Evolutionary conservation across 495 filamentous ascomycete species (phyloP).

Genomic region (Talaromyces thailandensis): DNA sequence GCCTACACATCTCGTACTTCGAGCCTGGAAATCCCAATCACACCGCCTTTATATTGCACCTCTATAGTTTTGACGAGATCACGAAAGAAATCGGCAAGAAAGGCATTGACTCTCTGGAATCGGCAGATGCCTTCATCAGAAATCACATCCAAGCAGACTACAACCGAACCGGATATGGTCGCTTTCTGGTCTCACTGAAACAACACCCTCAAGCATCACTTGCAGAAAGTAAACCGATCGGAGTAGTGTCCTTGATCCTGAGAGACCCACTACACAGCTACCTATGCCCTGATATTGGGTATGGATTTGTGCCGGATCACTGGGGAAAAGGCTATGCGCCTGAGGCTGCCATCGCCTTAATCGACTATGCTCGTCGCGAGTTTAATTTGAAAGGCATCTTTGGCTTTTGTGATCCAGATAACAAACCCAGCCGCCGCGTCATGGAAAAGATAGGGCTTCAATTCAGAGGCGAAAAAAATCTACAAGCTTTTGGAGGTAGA

Average conservation of each 20-base stretch:
- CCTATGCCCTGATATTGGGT: conserved; percentile 25
- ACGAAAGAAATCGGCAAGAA: conserved; percentile 15
- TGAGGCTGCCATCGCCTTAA: conserved; percentile 21
- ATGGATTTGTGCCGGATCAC: conserved; percentile 19
- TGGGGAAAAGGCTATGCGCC: conserved; percentile 29
- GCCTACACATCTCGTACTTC: conserved; percentile 25
- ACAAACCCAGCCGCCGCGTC: conserved; percentile 18
- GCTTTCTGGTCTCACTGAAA: conserved; percentile 19
- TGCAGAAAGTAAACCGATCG: conserved; percentile 12
- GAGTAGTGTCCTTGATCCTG: conserved; percentile 20
- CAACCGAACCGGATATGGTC: conserved; percentile 19
- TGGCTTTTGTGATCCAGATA: conserved; percentile 14
- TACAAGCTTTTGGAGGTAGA: conserved; percentile 20
- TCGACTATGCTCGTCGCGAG: conserved; percentile 18
- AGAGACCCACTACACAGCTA: conserved; percentile 16
- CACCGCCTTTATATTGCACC: conserved; percentile 22
- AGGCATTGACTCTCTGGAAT: conserved; percentile 14
- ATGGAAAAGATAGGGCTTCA: conserved; percentile 26
- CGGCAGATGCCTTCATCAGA: conserved; percentile 14
- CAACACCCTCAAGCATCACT: conserved; percentile 1
- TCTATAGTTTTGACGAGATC: conserved; percentile 28
- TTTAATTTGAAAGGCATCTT: conserved; percentile 11
- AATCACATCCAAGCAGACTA: conserved; percentile 16
- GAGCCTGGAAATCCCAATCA: conserved; percentile 16
- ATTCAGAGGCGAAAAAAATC: conserved; percentile 13